A percentile compares a stretch with the other conserved stretches of the same genome.
Evolutionary conservation across 805 yeast species (phyloP).

Genomic region (Sugiyamaella boreocaroliniensis): DNA sequence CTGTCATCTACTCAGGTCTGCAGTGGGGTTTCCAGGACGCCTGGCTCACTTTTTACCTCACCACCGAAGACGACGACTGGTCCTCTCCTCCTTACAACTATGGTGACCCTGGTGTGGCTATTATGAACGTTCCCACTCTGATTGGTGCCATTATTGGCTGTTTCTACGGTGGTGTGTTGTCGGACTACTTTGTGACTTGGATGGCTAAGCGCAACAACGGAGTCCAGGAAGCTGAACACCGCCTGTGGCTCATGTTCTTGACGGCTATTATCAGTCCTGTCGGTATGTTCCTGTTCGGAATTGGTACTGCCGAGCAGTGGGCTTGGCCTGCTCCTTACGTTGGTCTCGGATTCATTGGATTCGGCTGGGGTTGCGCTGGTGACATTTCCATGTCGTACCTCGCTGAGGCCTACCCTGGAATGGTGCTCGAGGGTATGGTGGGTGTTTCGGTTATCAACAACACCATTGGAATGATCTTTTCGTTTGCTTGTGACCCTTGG

Average conservation of each 20-base stretch:
- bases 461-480: conserved; percentile 55
- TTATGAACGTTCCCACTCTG: conserved; percentile 66
- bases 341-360: conserved; percentile 52
- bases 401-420: conserved; percentile 49
- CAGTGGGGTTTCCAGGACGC: conserved; percentile 81
- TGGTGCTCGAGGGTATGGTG: conserved; percentile 50
- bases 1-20: conserved; percentile 54
- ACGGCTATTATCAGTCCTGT: conserved; percentile 47
- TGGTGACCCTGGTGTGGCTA: conserved; percentile 57
- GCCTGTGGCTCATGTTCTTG: conserved; percentile 46
- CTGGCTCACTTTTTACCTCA: conserved; percentile 64
- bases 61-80: conserved; percentile 64
- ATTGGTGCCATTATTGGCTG: conserved; percentile 48
- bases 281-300: conserved; percentile 54
- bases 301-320: conserved; percentile 48
- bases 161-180: conserved; percentile 42
- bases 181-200: conserved; percentile 52
- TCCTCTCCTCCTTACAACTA: conserved; percentile 62
- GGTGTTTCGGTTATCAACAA: conserved; percentile 53
- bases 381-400: conserved; percentile 54
- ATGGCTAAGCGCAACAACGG: conserved; percentile 47
- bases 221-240: conserved; percentile 47
- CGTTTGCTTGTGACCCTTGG: conserved; percentile 56
- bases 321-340: conserved; percentile 51
- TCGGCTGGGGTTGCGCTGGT: conserved; percentile 50